Conservation (phyloP, 345 rosid species). For the Salix brachista region DNA sequence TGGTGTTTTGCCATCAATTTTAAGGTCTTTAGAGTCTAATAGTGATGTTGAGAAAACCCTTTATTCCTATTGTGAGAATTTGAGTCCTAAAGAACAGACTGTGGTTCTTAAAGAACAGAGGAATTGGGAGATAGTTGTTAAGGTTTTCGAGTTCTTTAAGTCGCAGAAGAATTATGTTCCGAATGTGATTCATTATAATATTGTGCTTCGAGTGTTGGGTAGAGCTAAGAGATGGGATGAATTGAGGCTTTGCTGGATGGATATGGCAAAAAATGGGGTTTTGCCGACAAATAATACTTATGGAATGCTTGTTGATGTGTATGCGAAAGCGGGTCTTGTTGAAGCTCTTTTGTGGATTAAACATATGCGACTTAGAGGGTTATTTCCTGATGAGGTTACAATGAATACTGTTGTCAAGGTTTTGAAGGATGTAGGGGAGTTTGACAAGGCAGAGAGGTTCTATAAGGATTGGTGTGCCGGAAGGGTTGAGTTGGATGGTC, state of each 20-base stretch:
- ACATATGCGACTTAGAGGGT: conserved; percentile 70
- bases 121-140: conserved; percentile 48
- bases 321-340: conserved; percentile 79
- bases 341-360: conserved; percentile 88
- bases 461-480: conserved; percentile 78
- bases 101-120: conserved; percentile 72
- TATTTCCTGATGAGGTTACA: conserved; percentile 75
- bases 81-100: conserved; percentile 77
- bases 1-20: conserved; percentile 57
- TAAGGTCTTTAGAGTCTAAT: conserved; percentile 55
- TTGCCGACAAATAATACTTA: conserved; percentile 72
- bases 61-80: conserved; percentile 38
- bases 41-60: conserved; percentile 54
- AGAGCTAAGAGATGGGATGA: conserved; percentile 88
- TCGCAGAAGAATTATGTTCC: conserved; percentile 56
- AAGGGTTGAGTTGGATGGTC: conserved; percentile 54
- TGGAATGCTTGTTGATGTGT: conserved; percentile 84
- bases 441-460: conserved; percentile 69
- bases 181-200: conserved; percentile 74
- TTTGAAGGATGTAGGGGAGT: conserved; percentile 69
- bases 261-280: conserved; percentile 73
- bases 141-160: conserved; percentile 72
- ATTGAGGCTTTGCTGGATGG: conserved; percentile 70
- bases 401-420: conserved; percentile 75
- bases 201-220: conserved; percentile 73